A percentile compares a stretch with the other conserved stretches of the same genome.
Conservation (phyloP, 306 rosid genomes). For the Lathyrus aphaca region DNA sequence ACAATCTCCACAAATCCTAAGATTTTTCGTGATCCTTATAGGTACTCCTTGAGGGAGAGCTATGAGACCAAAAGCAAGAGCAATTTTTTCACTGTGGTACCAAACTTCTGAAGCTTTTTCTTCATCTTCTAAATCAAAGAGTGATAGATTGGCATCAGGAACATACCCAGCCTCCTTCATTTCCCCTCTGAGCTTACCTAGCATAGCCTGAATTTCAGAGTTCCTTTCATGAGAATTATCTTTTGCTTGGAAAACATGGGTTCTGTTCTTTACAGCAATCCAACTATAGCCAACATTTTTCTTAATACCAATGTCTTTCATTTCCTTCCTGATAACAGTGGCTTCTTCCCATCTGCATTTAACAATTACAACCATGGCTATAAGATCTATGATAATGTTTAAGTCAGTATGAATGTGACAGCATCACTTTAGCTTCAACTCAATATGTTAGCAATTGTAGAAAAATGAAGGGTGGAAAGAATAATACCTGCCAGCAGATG, state of each 20-base stretch:
- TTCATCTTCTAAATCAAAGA: constrained; percentile 80
- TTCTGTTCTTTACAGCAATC: constrained; percentile 65
- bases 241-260: constrained; percentile 80
- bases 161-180: constrained; percentile 73
- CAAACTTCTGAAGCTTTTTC: constrained; percentile 75
- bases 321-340: constrained; percentile 69
- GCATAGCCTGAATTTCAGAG: constrained; percentile 72
- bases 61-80: constrained; percentile 78
- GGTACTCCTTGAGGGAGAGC: constrained; percentile 73
- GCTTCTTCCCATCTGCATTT: constrained; percentile 92
- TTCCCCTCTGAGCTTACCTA: constrained; percentile 54
- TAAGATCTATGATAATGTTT: constrained; percentile 23
- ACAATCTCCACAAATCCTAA: constrained; percentile 55
- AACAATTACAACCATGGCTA: constrained; percentile 25
- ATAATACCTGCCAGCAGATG: constrained; percentile 78
- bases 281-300: constrained; percentile 83
- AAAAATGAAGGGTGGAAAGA: constrained; percentile 12
- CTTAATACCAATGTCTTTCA: constrained; percentile 78
- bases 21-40: constrained; percentile 68
- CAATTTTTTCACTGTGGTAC: constrained; percentile 85
- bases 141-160: constrained; percentile 67
- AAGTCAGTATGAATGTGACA: constrained; percentile 7
- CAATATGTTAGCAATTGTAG: not conserved
- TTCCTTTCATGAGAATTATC: constrained; percentile 67
- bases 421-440: not conserved